phyloP scores from a whole-genome alignment of 768 basidiomycete genomes.

The Phaeotremella skinneri region DNA sequence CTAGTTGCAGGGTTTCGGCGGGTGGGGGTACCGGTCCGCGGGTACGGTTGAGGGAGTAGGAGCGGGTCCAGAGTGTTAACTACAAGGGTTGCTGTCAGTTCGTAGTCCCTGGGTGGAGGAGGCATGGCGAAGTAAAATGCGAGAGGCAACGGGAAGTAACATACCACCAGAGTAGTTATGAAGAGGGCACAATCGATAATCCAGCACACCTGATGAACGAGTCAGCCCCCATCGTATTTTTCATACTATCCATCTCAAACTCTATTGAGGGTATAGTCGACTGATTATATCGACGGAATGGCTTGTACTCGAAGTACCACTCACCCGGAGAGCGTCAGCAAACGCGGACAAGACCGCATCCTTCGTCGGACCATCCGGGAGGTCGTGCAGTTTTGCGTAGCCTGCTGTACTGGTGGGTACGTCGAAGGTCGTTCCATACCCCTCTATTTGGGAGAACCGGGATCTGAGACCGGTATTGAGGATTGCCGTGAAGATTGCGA shows the following conservation, averaged over 20 bases:
- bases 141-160: constrained; percentile 6
- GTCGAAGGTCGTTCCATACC: constrained; percentile 42
- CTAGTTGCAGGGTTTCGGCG: too few species aligned
- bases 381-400: constrained; percentile 39
- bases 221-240: not conserved
- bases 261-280: too few species aligned
- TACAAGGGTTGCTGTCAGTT: constrained; percentile 4
- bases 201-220: constrained; percentile 33
- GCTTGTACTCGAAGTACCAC: constrained; percentile 4
- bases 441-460: constrained; percentile 37
- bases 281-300: too few species aligned
- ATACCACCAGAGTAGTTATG: constrained; percentile 23
- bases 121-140: not conserved
- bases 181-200: constrained; percentile 34
- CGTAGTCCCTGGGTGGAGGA: not conserved
- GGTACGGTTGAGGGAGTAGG: constrained; percentile 33
- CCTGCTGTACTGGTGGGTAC: constrained; percentile 39
- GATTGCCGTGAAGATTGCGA: constrained; percentile 45
- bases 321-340: constrained; percentile 38
- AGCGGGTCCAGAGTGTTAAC: constrained; percentile 39
- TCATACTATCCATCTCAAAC: too few species aligned
- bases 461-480: constrained; percentile 42
- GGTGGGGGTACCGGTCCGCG: constrained; percentile 9
- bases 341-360: constrained; percentile 43
- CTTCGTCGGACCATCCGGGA: constrained; percentile 40